Conservation (phyloP, 2,329 filamentous ascomycete species). For the Pseudogymnoascus sp. region DNA sequence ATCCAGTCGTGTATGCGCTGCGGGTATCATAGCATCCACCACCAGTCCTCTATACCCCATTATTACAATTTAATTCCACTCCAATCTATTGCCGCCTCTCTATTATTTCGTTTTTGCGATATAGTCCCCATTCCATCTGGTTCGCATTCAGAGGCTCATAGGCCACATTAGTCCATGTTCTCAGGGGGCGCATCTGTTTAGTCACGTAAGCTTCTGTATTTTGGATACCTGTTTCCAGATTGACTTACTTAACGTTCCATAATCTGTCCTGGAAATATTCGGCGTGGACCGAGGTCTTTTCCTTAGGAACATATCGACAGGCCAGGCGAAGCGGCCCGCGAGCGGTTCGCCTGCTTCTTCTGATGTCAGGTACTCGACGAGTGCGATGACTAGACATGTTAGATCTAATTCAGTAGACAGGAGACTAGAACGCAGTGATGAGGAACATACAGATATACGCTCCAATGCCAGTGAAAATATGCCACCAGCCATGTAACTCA, state of each 20-base stretch:
- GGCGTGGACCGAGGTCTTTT: background rate
- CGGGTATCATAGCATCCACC: background rate
- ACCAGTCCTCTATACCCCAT: background rate
- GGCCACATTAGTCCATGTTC: background rate
- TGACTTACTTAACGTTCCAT: slow-evolving; percentile 1
- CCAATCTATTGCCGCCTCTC: background rate
- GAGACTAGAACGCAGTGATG: too few species aligned
- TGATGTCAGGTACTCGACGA: slow-evolving; percentile 29
- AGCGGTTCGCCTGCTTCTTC: slow-evolving; percentile 24
- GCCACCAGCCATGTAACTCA: slow-evolving; percentile 58
- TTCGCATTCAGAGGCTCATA: background rate
- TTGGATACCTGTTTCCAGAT: background rate
- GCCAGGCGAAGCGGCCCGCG: slow-evolving; percentile 23
- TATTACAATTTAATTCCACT: background rate
- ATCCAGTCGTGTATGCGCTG: background rate
- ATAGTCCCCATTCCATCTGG: background rate
- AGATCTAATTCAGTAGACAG: slow-evolving; percentile 9
- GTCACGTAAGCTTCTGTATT: background rate
- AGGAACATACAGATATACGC: slow-evolving; percentile 31
- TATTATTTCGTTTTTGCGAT: background rate
- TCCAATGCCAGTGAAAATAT: slow-evolving; percentile 48
- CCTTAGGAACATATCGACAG: slow-evolving; percentile 14
- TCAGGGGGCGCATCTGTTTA: background rate
- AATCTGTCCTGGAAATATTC: background rate
- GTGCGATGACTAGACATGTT: slow-evolving; percentile 22